A percentile compares a stretch with the other conserved stretches of the same genome.
Evolutionary conservation across 768 basidiomycete species (phyloP).

Genomic region (Tubosaeta brunneosetosa): DNA sequence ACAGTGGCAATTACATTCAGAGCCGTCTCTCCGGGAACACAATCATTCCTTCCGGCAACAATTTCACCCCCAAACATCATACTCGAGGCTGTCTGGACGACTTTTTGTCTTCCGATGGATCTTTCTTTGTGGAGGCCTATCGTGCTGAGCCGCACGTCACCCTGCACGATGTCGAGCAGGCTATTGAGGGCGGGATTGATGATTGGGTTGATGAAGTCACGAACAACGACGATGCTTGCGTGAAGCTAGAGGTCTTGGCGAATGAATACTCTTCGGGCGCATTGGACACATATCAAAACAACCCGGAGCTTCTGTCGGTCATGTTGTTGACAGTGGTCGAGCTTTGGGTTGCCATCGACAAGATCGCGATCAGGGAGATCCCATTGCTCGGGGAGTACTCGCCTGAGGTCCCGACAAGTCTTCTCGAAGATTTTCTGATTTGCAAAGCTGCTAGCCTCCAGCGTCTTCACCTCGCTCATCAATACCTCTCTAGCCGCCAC

Average conservation of each 20-base stretch:
- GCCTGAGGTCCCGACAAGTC: constrained; percentile 28
- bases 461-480: constrained; percentile 23
- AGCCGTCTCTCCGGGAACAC: constrained; percentile 6
- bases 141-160: constrained; percentile 7
- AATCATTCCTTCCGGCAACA: fast-evolving
- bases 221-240: constrained; percentile 8
- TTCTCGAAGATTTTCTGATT: constrained; percentile 28
- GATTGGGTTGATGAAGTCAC: constrained; percentile 27
- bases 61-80: constrained; percentile 3
- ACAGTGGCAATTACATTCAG: constrained; percentile 27
- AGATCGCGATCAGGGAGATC: constrained; percentile 10
- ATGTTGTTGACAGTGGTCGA: constrained; percentile 39
- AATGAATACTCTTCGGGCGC: not conserved
- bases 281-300: not conserved
- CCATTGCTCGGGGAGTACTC: constrained; percentile 29
- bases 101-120: constrained; percentile 10
- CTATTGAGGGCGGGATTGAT: constrained; percentile 29
- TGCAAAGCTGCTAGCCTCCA: constrained; percentile 24
- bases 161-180: constrained; percentile 36
- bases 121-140: constrained; percentile 7
- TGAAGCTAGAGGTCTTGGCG: not conserved
- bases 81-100: constrained; percentile 8
- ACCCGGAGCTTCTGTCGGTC: constrained; percentile 33
- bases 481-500: constrained; percentile 32
- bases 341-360: constrained; percentile 36